These are phyloP conservation scores for Hibiscus tridactylites DNA, from an alignment of 345 rosid species.

Conservation along the genomic window DNA sequence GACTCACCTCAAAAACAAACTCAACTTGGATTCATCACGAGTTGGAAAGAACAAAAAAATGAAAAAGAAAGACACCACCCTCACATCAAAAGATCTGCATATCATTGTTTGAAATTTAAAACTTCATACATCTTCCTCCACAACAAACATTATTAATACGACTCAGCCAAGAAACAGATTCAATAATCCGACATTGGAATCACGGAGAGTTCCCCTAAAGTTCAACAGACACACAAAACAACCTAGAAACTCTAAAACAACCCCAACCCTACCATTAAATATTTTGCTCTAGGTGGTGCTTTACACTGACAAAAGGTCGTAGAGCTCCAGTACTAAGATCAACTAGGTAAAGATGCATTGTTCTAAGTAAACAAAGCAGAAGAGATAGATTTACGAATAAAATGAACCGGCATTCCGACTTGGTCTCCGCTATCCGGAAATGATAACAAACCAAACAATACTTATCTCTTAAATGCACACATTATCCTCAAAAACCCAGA, in stretches of 20 bases:
- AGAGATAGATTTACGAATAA: not conserved
- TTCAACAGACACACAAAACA: not conserved
- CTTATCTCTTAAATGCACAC: not conserved
- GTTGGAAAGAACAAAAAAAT: not conserved
- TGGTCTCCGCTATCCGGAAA: not conserved
- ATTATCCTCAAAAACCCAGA: not conserved
- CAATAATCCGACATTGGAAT: not conserved
- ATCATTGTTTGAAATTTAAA: not conserved
- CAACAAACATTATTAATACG: not conserved
- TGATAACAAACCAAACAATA: not conserved
- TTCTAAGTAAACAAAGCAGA: not conserved
- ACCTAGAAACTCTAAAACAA: not conserved
- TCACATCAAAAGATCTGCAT: not conserved
- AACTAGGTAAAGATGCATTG: not conserved
- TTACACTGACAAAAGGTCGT: not conserved
- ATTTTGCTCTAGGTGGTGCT: not conserved
- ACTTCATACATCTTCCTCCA: not conserved
- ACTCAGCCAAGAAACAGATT: not conserved
- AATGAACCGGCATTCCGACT: not conserved
- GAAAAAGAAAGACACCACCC: not conserved
- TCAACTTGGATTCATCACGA: not conserved
- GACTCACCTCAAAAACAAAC: not conserved
- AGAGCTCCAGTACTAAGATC: not conserved
- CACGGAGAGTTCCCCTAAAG: not conserved
- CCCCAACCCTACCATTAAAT: too few relatives aligned